Evolutionary conservation across 1,139 yeast species (phyloP).

Genomic region (Debaryomyces sp.): DNA sequence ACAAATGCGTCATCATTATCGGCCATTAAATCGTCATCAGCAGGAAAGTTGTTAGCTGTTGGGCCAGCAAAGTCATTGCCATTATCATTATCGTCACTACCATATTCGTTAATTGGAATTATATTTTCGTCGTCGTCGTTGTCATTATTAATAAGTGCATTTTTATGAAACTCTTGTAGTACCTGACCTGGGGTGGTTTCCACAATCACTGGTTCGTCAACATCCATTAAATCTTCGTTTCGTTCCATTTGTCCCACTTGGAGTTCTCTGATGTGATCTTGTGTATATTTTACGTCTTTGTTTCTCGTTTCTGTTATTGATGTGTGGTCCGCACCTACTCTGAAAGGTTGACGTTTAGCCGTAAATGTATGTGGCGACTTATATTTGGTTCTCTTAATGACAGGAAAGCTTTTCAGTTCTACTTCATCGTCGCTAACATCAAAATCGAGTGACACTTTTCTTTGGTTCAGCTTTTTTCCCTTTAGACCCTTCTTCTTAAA

Average conservation of each 20-base stretch:
- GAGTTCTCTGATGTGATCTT: neutral
- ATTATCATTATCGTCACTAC: neutral
- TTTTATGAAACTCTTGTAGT: neutral
- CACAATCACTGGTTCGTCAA: neutral
- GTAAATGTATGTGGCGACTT: constrained; percentile 1
- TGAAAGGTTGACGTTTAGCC: neutral
- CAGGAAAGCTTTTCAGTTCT: neutral
- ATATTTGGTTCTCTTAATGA: neutral
- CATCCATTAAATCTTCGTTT: neutral
- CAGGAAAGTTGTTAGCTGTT: constrained; percentile 1
- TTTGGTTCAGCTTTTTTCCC: constrained; percentile 5
- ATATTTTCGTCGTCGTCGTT: constrained; percentile 4
- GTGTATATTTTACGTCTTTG: neutral
- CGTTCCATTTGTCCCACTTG: neutral
- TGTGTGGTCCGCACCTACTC: neutral
- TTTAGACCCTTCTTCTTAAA: constrained; percentile 26
- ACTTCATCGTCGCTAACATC: constrained; percentile 13
- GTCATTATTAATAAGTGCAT: neutral
- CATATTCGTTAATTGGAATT: constrained; percentile 5
- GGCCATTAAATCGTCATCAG: constrained; percentile 14
- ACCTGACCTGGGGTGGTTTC: neutral
- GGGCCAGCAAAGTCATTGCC: neutral
- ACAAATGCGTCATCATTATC: constrained; percentile 22
- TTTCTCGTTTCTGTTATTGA: neutral
- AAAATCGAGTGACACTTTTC: constrained; percentile 8